Evolutionary conservation across 2,329 filamentous ascomycete genomes (phyloP), one percentile per base, ranked within the genome.

Genomic region (Aspergillus ruber): DNA sequence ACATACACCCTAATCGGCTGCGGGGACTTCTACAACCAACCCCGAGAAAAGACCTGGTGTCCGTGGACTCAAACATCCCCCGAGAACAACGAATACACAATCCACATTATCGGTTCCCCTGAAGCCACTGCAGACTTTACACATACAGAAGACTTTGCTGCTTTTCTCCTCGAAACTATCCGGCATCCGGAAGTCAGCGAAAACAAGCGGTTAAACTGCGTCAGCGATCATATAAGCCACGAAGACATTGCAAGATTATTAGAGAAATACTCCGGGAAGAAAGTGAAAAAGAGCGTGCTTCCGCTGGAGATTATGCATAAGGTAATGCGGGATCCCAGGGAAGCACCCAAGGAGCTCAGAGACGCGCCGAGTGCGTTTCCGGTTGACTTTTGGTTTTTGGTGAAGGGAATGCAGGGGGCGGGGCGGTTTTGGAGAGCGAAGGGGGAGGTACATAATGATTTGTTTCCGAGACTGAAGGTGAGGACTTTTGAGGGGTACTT

Each of bases 1-100:
- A 54, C 51, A 15, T 65, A 61, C 49, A 66, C 61, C 3, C 42
- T 64, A 12, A 61, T 65, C 48, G 58, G 62, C 43, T 63, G 61
- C 46, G 61, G 62, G 17, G 59, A 64, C 27, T 61, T 62, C 42
- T 64, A 63, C 47, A 57, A 65, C 50, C 56, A 61, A 49, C 44
- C 51, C 18, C 54, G 56, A n/a, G 60, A 66, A 42, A 45, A 48
- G 2, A 49, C 52, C 4, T 61, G 56, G 54, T 65, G 57, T 44
- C 59, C 57, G 2, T 61, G 61, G 60, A 58, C 54, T 1, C 54
- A 60, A 9, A 44, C 40, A 3, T 35, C 32, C 4, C 32, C 32
- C 32, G 13, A n/a, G 13, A 15, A 35, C 32, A 45, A 53, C 18
- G 48, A 53, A 4, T 62, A 62, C 46, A 55, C 39, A 0, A 17